These are phyloP conservation scores for Paramecium tetraurelia DNA, from an alignment of 73 alveolate species.

Conservation along the genomic window DNA sequence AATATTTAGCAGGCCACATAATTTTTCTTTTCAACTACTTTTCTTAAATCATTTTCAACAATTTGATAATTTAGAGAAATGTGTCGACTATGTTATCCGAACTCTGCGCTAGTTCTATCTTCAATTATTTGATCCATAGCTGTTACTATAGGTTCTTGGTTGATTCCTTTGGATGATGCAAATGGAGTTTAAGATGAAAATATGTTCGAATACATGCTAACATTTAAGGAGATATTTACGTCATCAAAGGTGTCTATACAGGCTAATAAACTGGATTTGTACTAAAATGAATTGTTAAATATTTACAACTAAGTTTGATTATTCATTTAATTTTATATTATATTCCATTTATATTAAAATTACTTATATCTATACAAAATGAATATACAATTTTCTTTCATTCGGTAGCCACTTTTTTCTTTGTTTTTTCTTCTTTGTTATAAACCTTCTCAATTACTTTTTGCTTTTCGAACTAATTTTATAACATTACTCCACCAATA, in stretches of 20 bases:
- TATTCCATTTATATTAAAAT: background rate
- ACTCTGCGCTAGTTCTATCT: conserved; percentile 11
- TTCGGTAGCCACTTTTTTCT: background rate
- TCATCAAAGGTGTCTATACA: background rate
- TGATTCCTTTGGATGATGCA: background rate
- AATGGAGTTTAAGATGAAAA: background rate
- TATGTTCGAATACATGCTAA: background rate
- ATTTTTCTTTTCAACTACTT: background rate
- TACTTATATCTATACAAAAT: background rate
- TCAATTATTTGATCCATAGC: background rate
- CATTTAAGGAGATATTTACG: background rate
- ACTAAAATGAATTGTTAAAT: background rate
- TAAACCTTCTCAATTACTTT: background rate
- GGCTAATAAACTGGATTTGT: background rate
- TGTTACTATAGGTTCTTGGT: background rate
- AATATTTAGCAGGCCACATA: background rate
- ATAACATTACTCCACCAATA: background rate
- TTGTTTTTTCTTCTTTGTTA: background rate
- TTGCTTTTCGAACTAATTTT: background rate
- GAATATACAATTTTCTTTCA: background rate
- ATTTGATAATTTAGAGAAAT: background rate
- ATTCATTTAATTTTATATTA: background rate
- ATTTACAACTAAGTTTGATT: background rate
- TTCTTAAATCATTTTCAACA: background rate
- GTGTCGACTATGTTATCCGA: background rate